A percentile compares a stretch with the other conserved stretches of the same genome.
Conservation (phyloP, 495 filamentous ascomycete genomes). For the Talaromyces stipitatus region DNA sequence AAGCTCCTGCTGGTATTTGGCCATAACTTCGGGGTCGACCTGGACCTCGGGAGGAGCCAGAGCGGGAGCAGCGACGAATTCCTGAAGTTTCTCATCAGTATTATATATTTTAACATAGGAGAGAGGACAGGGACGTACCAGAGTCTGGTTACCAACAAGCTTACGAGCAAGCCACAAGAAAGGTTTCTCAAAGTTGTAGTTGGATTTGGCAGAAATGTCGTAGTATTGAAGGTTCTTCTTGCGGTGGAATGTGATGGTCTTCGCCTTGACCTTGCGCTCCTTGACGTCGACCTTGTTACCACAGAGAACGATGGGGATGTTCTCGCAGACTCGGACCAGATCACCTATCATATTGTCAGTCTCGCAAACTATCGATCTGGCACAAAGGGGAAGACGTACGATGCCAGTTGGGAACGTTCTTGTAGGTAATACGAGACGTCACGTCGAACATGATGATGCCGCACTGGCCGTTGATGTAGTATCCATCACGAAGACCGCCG, state of each 20-base stretch:
- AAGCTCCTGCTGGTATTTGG: constrained; percentile 86
- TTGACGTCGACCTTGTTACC: constrained; percentile 99
- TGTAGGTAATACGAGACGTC: constrained; percentile 99
- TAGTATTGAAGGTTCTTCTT: constrained; percentile 99
- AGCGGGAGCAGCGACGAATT: constrained; percentile 93
- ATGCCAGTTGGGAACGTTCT: constrained; percentile 99
- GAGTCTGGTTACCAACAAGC: constrained; percentile 84
- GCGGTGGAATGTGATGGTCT: constrained; percentile 99
- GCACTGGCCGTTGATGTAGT: constrained; percentile 99
- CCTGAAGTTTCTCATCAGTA: too few species aligned
- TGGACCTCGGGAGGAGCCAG: constrained; percentile 86
- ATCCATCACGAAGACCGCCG: constrained; percentile 97
- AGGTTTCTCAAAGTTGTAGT: constrained; percentile 99
- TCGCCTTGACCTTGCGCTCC: constrained; percentile 99
- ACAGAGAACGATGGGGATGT: constrained; percentile 95
- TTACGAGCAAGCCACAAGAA: constrained; percentile 99
- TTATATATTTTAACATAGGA: too few species aligned
- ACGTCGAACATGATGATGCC: constrained; percentile 99
- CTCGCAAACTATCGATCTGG: neutral
- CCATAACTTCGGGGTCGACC: constrained; percentile 75
- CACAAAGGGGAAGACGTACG: constrained; percentile 55
- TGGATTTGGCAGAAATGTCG: constrained; percentile 99
- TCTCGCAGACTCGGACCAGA: constrained; percentile 98
- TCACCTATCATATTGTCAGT: constrained; percentile 56
- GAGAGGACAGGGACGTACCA: constrained; percentile 53